Conservation (phyloP, 1,139 yeast genomes). For the Scheffersomyces illinoinensis region DNA sequence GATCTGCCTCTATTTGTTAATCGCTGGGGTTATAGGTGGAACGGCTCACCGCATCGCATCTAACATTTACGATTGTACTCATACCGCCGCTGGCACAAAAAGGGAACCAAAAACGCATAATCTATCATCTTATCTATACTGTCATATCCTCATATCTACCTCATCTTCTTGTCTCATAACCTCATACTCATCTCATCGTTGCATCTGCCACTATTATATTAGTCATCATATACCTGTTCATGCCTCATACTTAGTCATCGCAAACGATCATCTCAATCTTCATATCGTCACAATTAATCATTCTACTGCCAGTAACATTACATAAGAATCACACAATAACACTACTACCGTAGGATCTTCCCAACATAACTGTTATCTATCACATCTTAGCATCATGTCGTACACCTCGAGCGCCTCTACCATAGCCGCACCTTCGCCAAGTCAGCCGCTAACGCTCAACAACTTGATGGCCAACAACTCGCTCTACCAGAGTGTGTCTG, state of each 20-base stretch:
- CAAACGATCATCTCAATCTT: neutral
- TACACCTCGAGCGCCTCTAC: neutral
- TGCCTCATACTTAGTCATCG: neutral
- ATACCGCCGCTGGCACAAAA: neutral
- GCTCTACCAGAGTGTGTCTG: neutral
- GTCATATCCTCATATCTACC: neutral
- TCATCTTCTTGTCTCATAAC: neutral
- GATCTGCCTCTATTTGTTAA: neutral
- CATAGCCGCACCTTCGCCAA: neutral
- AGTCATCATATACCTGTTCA: neutral
- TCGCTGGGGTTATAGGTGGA: neutral
- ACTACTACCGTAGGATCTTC: neutral
- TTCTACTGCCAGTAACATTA: neutral
- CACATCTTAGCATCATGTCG: neutral
- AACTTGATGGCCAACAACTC: neutral
- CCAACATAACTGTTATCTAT: neutral
- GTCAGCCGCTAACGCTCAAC: neutral
- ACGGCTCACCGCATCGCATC: neutral
- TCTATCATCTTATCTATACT: neutral
- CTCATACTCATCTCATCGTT: neutral
- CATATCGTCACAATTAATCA: neutral
- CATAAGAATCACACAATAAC: neutral
- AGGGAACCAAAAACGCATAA: neutral
- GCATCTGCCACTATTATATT: neutral
- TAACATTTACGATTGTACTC: neutral